Evolutionary conservation across 257 asterid species (phyloP), one percentile per base, ranked within the genome.

Genomic region (Penstemon davidsonii): DNA sequence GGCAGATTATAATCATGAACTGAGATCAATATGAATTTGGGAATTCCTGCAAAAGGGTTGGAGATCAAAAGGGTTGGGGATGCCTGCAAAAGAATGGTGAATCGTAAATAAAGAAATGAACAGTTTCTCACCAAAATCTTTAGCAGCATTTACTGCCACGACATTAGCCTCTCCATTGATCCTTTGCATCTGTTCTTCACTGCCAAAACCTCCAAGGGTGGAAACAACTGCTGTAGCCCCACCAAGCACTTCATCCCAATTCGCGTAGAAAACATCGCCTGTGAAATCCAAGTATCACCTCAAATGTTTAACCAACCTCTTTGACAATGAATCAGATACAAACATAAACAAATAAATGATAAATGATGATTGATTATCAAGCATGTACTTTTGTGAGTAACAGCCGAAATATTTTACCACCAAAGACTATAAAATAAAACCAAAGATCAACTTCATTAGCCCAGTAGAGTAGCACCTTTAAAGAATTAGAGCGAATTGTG

Each of bases 1-100:
- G 99, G 99, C 67, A 94, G 79, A 72, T 94, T 94, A 77, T 94
- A 94, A 78, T 94, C 96, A 81, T 94, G 99, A 55, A 91, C 99
- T 0, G 99, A 91, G 81, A 94, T 91, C 82, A 94, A 71, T 76
- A 94, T 82, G 86, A 91, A 94, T 87, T 79, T 94, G 36, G 92
- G 92, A 62, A 87, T 74, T 69, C 99, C 99, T 94, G 87, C 82
- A 72, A 18, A 64, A 46, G 18, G 41, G 71, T 19, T 12, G 55
- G 25, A 69, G 3, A 49, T 61, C 38, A 53, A 39, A 67, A 15
- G 12, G 13, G n/a, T 42, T 47, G 18, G 18, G 18, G 18, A 8
- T 25, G 47, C 39, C 57, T 10, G 11, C 38, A 41, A 38, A 53
- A 47, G 54, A n/a, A 54, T 44, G 57, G 41, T 8, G n/a, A 43